Conservation (phyloP, 352 stramenopile species). For the Pythium brachiatum region DNA sequence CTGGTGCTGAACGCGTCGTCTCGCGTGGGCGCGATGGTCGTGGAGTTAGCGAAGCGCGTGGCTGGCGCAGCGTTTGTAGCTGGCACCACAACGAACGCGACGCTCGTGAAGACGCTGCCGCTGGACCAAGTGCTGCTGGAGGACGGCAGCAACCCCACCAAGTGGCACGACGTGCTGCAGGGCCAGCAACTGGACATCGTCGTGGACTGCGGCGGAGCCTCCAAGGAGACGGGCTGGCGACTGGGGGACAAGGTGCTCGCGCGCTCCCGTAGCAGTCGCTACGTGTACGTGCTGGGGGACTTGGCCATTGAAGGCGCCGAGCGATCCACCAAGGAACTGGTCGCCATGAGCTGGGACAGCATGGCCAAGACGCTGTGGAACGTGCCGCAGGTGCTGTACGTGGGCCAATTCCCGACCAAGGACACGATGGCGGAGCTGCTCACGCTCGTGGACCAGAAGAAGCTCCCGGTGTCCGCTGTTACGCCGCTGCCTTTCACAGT, state of each 20-base stretch:
- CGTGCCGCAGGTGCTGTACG: slow-evolving; percentile 23
- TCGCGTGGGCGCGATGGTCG: slow-evolving; percentile 57
- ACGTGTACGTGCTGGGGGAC: slow-evolving; percentile 26
- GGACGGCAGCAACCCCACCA: slow-evolving; percentile 31
- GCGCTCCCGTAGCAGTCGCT: slow-evolving; percentile 7
- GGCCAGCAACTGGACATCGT: slow-evolving; percentile 30
- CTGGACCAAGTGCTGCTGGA: slow-evolving; percentile 35
- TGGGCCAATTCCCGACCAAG: slow-evolving; percentile 31
- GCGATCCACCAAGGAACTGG: slow-evolving; percentile 19
- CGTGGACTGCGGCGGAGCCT: slow-evolving; percentile 33
- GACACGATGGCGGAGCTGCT: slow-evolving; percentile 37
- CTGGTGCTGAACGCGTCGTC: slow-evolving; percentile 71
- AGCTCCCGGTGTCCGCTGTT: slow-evolving; percentile 45
- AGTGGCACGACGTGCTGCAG: slow-evolving; percentile 36
- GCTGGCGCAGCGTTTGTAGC: slow-evolving; percentile 54
- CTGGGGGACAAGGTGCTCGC: slow-evolving; percentile 26
- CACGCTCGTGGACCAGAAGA: slow-evolving; percentile 36
- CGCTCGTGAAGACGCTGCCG: slow-evolving; percentile 34
- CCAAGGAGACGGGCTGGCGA: slow-evolving; percentile 15
- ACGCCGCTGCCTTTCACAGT: slow-evolving; percentile 68
- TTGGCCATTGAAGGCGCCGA: slow-evolving; percentile 26
- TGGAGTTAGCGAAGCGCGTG: slow-evolving; percentile 52
- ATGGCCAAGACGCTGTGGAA: slow-evolving; percentile 33
- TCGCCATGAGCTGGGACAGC: slow-evolving; percentile 22
- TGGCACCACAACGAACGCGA: slow-evolving; percentile 41